Evolutionary conservation across 2,329 filamentous ascomycete genomes (phyloP).

Genomic region (Fusarium luffae): DNA sequence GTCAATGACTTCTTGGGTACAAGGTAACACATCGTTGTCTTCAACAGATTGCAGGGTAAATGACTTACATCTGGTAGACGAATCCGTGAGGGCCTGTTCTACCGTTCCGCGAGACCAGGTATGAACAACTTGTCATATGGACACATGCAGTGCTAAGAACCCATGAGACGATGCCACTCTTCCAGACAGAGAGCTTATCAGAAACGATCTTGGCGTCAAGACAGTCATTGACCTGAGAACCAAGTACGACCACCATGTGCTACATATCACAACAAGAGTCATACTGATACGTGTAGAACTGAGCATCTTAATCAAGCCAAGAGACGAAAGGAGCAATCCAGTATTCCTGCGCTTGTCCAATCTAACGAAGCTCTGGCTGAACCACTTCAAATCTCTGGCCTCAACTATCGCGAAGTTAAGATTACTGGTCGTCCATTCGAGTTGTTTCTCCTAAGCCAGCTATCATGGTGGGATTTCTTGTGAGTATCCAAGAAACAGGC

Average conservation of each 20-base stretch:
- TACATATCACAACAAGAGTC: background rate
- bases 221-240: conserved; percentile 85
- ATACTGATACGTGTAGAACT: conserved; percentile 60
- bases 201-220: conserved; percentile 70
- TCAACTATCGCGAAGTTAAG: conserved; percentile 74
- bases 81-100: conserved; percentile 72
- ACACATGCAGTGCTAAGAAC: conserved; percentile 16
- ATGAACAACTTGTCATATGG: conserved; percentile 18
- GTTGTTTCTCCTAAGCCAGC: conserved; percentile 71
- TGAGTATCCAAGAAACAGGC: conserved; percentile 50
- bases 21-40: conserved; percentile 55
- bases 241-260: conserved; percentile 60
- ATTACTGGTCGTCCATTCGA: conserved; percentile 80
- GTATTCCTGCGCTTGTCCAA: conserved; percentile 51
- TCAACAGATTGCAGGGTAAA: background rate
- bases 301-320: conserved; percentile 76
- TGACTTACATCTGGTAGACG: conserved; percentile 48
- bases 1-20: conserved; percentile 69
- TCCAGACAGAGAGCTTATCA: conserved; percentile 70
- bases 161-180: conserved; percentile 75
- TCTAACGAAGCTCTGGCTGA: conserved; percentile 64
- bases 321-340: conserved; percentile 64
- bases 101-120: conserved; percentile 74
- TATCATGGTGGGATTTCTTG: conserved; percentile 75
- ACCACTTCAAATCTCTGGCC: conserved; percentile 70